phyloP scores from a whole-genome alignment of 225 moss, liverwort and hornwort genomes.

The Rhytidiadelphus loreus region DNA sequence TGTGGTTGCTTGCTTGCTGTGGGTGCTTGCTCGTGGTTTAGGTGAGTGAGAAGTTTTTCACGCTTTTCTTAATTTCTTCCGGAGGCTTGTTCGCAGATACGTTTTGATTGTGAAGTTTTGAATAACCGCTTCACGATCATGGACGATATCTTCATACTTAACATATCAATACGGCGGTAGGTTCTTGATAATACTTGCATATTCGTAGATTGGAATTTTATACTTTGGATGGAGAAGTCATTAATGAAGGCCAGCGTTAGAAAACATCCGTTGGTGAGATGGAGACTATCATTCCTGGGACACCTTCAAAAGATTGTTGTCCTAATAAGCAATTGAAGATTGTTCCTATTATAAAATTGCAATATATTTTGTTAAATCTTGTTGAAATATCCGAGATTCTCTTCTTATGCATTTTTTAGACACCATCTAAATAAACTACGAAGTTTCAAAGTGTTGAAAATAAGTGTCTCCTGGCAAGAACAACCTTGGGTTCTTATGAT shows the following conservation, averaged over 20 bases:
- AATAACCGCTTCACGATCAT: neutral
- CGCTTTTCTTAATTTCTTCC: neutral
- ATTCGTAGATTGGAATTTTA: neutral
- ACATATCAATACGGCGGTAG: neutral
- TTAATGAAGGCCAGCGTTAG: neutral
- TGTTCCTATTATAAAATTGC: neutral
- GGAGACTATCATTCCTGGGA: neutral
- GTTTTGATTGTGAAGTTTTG: neutral
- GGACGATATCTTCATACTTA: neutral
- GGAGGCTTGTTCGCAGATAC: too few relatives aligned
- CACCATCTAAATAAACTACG: neutral
- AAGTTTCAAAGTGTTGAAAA: neutral
- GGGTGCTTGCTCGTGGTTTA: neutral
- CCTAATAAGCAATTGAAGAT: neutral
- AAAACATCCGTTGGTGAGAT: neutral
- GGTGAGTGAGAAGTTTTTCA: too few relatives aligned
- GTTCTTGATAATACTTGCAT: neutral
- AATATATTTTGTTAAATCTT: neutral
- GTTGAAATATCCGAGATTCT: neutral
- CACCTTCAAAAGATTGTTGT: too few relatives aligned
- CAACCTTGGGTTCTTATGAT: rapidly evolving
- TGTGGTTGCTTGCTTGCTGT: neutral
- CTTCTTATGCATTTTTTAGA: neutral
- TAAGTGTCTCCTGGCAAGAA: too few relatives aligned
- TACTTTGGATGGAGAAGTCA: neutral